These are phyloP conservation scores for Plasmodium knowlesi DNA, from an alignment of 169 alveolate genomes.

Conservation along the genomic window DNA sequence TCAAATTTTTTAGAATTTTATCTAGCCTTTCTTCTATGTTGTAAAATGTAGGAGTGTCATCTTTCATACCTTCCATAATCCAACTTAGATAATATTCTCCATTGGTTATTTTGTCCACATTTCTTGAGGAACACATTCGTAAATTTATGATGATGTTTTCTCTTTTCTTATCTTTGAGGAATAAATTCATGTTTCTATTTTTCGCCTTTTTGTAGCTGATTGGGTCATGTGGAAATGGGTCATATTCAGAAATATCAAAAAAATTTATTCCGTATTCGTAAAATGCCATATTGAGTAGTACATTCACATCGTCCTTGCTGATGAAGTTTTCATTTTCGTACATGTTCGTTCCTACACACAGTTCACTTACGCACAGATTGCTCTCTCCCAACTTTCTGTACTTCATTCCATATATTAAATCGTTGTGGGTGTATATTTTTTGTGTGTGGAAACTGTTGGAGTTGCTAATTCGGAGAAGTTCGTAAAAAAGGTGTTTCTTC, in stretches of 20 bases:
- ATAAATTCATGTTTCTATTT: slow-evolving; percentile 78
- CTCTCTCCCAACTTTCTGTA: slow-evolving; percentile 82
- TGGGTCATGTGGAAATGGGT: slow-evolving; percentile 87
- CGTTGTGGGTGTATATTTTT: slow-evolving; percentile 55
- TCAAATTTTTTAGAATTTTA: slow-evolving; percentile 77
- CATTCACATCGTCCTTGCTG: slow-evolving; percentile 83
- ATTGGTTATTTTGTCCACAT: slow-evolving; percentile 69
- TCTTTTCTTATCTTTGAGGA: slow-evolving; percentile 75
- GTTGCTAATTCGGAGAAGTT: slow-evolving; percentile 51
- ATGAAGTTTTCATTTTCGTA: slow-evolving; percentile 84
- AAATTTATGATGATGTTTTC: slow-evolving; percentile 77
- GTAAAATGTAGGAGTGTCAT: slow-evolving; percentile 22
- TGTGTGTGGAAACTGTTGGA: slow-evolving; percentile 47
- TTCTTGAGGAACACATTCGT: slow-evolving; percentile 78
- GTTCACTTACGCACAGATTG: slow-evolving; percentile 83
- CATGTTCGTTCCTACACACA: slow-evolving; percentile 86
- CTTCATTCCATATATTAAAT: slow-evolving; percentile 78
- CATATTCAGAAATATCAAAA: slow-evolving; percentile 87
- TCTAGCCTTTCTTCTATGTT: slow-evolving; percentile 86
- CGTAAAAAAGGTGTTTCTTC: slow-evolving; percentile 54
- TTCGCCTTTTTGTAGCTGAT: slow-evolving; percentile 83
- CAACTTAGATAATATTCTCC: slow-evolving; percentile 76
- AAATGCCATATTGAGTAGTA: slow-evolving; percentile 82
- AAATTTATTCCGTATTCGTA: slow-evolving; percentile 87
- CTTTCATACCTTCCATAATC: slow-evolving; percentile 45